Evolutionary conservation across 805 yeast genomes (phyloP).

Genomic region (Yarrowia keelungensis): DNA sequence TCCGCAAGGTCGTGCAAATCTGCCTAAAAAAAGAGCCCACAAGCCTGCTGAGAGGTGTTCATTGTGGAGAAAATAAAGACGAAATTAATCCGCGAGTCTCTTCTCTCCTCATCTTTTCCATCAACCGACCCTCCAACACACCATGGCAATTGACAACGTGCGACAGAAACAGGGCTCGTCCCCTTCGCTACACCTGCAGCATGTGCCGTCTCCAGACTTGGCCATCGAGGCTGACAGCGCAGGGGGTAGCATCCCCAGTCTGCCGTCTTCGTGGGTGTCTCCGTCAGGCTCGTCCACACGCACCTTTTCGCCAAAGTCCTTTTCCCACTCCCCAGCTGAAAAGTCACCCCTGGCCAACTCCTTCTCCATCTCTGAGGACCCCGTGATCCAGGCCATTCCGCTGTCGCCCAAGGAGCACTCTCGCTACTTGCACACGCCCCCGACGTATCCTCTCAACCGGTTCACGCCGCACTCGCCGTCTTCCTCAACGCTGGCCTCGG

Average conservation of each 20-base stretch:
- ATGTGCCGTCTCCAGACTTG: constrained; percentile 17
- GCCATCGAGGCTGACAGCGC: constrained; percentile 18
- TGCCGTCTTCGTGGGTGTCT: background rate
- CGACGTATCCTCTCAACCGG: background rate
- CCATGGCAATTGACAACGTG: constrained; percentile 6
- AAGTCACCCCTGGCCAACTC: constrained; percentile 22
- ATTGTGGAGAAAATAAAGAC: constrained; percentile 8
- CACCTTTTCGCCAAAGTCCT: constrained; percentile 18
- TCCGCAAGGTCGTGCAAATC: constrained; percentile 26
- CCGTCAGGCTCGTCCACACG: background rate
- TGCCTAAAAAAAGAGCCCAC: background rate
- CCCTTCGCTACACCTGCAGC: constrained; percentile 9
- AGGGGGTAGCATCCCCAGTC: constrained; percentile 1
- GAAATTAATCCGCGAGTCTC: constrained; percentile 4
- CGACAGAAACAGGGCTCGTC: background rate
- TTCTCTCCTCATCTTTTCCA: background rate
- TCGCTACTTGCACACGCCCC: constrained; percentile 1
- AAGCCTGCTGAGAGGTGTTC: constrained; percentile 1
- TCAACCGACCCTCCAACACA: background rate
- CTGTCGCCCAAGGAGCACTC: constrained; percentile 19
- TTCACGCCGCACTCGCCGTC: constrained; percentile 6
- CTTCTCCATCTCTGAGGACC: constrained; percentile 2
- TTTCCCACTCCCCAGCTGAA: constrained; percentile 16
- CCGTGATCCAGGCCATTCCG: constrained; percentile 32
- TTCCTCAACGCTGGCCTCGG: constrained; percentile 29